Percentiles rank a stretch among this genome's conserved stretches.
These are phyloP conservation scores for Umbellularia californica DNA, from an alignment of 164 flowering plant species.

Conservation along the genomic window DNA sequence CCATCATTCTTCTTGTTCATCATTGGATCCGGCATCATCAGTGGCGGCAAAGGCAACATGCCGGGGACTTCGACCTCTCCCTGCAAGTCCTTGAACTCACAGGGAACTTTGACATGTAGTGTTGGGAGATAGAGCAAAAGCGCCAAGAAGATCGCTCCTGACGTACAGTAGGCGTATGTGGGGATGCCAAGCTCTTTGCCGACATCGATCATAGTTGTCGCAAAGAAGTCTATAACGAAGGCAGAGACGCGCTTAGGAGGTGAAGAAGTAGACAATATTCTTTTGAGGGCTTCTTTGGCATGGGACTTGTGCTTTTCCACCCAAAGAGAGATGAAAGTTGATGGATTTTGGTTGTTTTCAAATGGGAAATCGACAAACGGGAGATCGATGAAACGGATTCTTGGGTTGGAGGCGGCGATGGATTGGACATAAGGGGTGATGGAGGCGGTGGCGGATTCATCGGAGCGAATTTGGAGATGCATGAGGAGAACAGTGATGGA, in stretches of 20 bases:
- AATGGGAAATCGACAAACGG: neutral
- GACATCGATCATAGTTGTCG: conserved; percentile 3
- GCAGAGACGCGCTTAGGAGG: neutral
- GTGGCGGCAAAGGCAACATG: conserved; percentile 6
- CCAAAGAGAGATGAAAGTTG: neutral
- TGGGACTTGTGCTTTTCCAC: neutral
- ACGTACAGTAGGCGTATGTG: conserved; percentile 7
- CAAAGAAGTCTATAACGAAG: conserved; percentile 9
- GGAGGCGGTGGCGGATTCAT: neutral
- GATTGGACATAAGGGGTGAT: neutral
- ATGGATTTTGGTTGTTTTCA: neutral
- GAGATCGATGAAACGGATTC: conserved; percentile 5
- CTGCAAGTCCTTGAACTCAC: conserved; percentile 1
- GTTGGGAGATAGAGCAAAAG: conserved; percentile 15
- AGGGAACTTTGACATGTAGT: neutral
- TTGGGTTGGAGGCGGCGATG: conserved; percentile 4
- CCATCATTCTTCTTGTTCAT: neutral
- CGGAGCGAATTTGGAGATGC: neutral
- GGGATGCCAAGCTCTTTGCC: conserved; percentile 10
- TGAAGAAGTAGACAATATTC: neutral
- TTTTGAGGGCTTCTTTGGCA: neutral
- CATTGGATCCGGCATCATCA: conserved; percentile 4
- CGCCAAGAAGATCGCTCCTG: neutral
- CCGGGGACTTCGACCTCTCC: conserved; percentile 10
- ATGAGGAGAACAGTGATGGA: conserved; percentile 11